These are phyloP conservation scores for Sclerospora graminicola DNA, from an alignment of 352 stramenopile genomes.

Conservation along the genomic window DNA sequence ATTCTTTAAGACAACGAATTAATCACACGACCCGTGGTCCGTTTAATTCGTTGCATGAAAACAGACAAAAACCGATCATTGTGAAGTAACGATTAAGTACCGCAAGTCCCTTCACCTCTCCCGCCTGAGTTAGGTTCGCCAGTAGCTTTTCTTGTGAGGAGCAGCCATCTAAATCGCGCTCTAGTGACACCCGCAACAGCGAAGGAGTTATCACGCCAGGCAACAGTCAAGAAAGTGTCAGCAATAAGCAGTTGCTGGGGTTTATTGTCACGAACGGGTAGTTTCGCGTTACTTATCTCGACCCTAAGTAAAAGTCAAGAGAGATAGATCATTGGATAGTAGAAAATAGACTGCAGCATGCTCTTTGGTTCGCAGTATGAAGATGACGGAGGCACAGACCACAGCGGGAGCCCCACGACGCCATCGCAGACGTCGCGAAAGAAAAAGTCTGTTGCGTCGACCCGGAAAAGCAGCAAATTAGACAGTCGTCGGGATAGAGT, in stretches of 20 bases:
- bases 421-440: constrained; percentile 25
- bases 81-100: background rate
- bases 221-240: background rate
- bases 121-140: constrained; percentile 1
- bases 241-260: background rate
- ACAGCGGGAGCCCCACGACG: constrained; percentile 25
- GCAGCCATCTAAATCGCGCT: too few species aligned
- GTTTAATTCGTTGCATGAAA: background rate
- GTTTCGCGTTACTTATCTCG: background rate
- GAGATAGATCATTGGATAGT: background rate
- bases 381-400: constrained; percentile 26
- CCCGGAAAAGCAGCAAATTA: constrained; percentile 4
- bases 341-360: constrained; percentile 9
- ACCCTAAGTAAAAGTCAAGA: too few species aligned
- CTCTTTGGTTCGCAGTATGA: constrained; percentile 47
- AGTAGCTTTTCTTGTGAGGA: too few species aligned
- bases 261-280: background rate
- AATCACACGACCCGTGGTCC: too few species aligned
- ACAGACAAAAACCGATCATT: background rate
- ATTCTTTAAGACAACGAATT: too few species aligned
- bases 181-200: too few species aligned
- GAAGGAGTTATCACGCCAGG: too few species aligned
- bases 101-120: background rate
- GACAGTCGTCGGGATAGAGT: constrained; percentile 5
- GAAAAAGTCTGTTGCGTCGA: constrained; percentile 15